Base-by-base conservation (phyloP, 2,329 filamentous ascomycete genomes). In the Alternaria sp. region DNA sequence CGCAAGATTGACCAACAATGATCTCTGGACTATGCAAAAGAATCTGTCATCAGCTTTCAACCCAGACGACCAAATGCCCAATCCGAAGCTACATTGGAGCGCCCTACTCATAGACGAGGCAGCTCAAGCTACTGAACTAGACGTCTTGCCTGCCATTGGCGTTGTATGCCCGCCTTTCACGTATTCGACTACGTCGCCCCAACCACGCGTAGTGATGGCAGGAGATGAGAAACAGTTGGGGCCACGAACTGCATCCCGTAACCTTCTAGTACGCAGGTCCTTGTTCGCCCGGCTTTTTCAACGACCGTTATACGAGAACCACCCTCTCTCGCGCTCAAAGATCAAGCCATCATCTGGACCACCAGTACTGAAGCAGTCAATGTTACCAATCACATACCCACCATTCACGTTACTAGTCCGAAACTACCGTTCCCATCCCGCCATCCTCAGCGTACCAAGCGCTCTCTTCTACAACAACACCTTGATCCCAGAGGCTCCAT, bases 361-460 rank as follows among this genome's bases (percentile, higher is more conserved):
- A 14, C 73, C 73, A n/a, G 69, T 76, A 7, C 66, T 79, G 30
- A 74, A 67, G 21, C 65, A 65, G 45, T 63, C 65, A 9, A 80
- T 81, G 77, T 70, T 81, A 5, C 82, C 81, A 37, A 80, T 83
- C 25, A 69, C 74, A 26, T 78, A 78, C 25, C 80, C 82, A n/a
- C 76, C 82, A 2, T 84, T 84, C 65, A 73, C 78, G 33, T 82
- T 84, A 54, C 73, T 84, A 1, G 78, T 80, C 15, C 77, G 82
- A 26, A 84, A 84, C 67, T 84, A 84, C 69, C 80, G 83, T 58
- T 84, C 82, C 41, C 82, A 84, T 58, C 79, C 81, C 6, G 76
- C 82, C 23, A 84, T 84, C 58, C 75, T 84, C 25, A 76, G 77
- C 14, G 74, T 82, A 6, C 80, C 82, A 3, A 80, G 75, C 28